These are phyloP conservation scores for Cerrena zonata DNA, from an alignment of 1,284 basidiomycete genomes.

Conservation along the genomic window DNA sequence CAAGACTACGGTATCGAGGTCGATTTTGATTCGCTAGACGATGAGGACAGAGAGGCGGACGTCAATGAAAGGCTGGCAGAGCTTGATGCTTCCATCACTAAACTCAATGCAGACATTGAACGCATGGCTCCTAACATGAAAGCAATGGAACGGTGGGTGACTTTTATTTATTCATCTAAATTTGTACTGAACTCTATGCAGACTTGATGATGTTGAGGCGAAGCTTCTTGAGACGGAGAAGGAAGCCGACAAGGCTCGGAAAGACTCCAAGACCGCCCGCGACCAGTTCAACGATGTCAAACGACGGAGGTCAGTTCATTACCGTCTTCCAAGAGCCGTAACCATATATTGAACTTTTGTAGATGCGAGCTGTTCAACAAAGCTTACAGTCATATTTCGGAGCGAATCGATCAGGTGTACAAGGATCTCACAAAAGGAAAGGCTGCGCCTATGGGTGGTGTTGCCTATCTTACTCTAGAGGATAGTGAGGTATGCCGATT, in stretches of 20 bases:
- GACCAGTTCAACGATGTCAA: slow-evolving; percentile 89
- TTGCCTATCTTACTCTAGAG: slow-evolving; percentile 92
- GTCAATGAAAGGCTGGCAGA: slow-evolving; percentile 64
- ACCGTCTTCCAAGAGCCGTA: background rate
- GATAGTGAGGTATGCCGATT: slow-evolving; percentile 74
- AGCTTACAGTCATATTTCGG: slow-evolving; percentile 93
- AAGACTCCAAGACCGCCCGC: slow-evolving; percentile 81
- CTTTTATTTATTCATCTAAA: background rate
- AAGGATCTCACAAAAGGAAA: slow-evolving; percentile 96
- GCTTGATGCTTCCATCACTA: slow-evolving; percentile 73
- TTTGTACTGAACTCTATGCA: slow-evolving; percentile 22
- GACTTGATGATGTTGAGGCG: slow-evolving; percentile 87
- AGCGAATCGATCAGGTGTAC: slow-evolving; percentile 91
- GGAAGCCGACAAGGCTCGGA: slow-evolving; percentile 73
- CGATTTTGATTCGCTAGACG: slow-evolving; percentile 76
- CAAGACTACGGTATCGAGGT: slow-evolving; percentile 88
- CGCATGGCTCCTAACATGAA: slow-evolving; percentile 95
- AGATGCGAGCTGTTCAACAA: slow-evolving; percentile 89
- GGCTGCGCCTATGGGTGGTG: slow-evolving; percentile 88
- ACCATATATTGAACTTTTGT: slow-evolving; percentile 1
- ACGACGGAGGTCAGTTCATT: slow-evolving; percentile 58
- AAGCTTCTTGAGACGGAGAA: slow-evolving; percentile 69
- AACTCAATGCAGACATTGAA: slow-evolving; percentile 80
- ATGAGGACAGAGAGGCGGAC: slow-evolving; percentile 78
- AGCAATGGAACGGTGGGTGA: slow-evolving; percentile 74